Evolutionary conservation across 495 filamentous ascomycete genomes (phyloP).

Genomic region (Tetracladium setigerum): DNA sequence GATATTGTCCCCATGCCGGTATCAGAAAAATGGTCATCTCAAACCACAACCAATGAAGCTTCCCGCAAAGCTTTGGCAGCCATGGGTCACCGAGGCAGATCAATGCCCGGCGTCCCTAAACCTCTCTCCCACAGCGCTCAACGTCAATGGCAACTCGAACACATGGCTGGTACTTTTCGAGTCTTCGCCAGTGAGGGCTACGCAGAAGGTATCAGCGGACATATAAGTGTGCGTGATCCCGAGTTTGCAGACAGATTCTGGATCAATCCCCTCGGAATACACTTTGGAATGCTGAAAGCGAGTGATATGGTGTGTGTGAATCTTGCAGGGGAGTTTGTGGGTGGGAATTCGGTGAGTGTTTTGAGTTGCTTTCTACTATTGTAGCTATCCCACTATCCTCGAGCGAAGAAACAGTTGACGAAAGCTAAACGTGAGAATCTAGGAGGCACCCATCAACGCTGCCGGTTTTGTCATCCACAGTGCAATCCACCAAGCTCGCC

Average conservation of each 20-base stretch:
- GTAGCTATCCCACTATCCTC: slow-evolving; percentile 41
- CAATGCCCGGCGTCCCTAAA: no score
- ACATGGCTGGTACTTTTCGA: slow-evolving; percentile 41
- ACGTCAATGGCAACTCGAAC: slow-evolving; percentile 34
- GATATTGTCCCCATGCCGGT: no score
- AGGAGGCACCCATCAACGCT: not conserved
- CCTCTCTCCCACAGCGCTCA: no score
- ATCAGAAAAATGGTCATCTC: no score
- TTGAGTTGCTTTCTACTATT: slow-evolving; percentile 53
- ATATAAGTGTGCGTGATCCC: slow-evolving; percentile 54
- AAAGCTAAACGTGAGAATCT: not conserved
- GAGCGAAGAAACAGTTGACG: slow-evolving; percentile 24
- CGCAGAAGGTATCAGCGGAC: slow-evolving; percentile 52
- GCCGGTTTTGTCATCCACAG: slow-evolving; percentile 1
- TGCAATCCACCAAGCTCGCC: slow-evolving; percentile 1
- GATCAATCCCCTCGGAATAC: slow-evolving; percentile 46
- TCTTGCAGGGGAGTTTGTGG: slow-evolving; percentile 38
- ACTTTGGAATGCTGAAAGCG: slow-evolving; percentile 42
- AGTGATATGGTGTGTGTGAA: slow-evolving; percentile 44
- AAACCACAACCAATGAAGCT: no score
- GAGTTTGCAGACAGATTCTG: slow-evolving; percentile 52
- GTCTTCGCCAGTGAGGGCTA: slow-evolving; percentile 40
- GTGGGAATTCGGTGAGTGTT: slow-evolving; percentile 40
- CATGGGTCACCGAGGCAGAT: no score
- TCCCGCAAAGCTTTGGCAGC: no score